Evolutionary conservation across 805 yeast genomes (phyloP), one percentile per base, ranked within the genome.

Genomic region (Jamesozyma rosinii): DNA sequence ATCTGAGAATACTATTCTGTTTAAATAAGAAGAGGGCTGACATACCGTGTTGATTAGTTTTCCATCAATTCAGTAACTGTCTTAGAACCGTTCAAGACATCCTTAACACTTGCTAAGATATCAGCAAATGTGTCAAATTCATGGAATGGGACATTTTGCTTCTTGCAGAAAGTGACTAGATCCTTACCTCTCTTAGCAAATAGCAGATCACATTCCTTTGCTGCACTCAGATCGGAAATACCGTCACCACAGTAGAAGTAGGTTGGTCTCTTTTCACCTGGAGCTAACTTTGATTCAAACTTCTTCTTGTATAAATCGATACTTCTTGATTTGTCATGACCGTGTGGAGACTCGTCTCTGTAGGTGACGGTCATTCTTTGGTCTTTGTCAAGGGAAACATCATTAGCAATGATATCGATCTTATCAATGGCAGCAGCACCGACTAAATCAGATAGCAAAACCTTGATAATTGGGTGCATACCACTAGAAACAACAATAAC

Each of bases 181-280:
- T 92, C 97, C 55, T 83, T 79, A 40, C 97, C 98, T 50, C 78
- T 77, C 68, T 88, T 90, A 37, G 98, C 98, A 65, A 90, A 92
- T 51, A 92, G 68, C 52, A 90, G 70, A 63, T 92, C 90, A 34
- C 98, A 88, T 64, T 92, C 96, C 58, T 83, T 81, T 20, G 97
- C 97, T 20, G 98, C 98, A 45, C 87, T 77, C 53, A 92, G 70
- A 64, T 92, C 99, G 37, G 94, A 81, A 27, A 92, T 96, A 50
- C 99, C 99, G 63, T 92, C 99, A 46, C 99, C 99, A 58, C 95
- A 85, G 70, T 92, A 92, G 62, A 90, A 86, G 53, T 87, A 72
- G 33, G 70, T 68, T 14, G 95, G 95, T 39, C 76, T 71, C 18
- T 63, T 56, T 6, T 55, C 61, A 30, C 61, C 64, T 11, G 54